A percentile compares a stretch with the other conserved stretches of the same genome.
These are phyloP conservation scores for Sporothrix mexicana DNA, from an alignment of 2,329 filamentous ascomycete genomes.

Conservation along the genomic window DNA sequence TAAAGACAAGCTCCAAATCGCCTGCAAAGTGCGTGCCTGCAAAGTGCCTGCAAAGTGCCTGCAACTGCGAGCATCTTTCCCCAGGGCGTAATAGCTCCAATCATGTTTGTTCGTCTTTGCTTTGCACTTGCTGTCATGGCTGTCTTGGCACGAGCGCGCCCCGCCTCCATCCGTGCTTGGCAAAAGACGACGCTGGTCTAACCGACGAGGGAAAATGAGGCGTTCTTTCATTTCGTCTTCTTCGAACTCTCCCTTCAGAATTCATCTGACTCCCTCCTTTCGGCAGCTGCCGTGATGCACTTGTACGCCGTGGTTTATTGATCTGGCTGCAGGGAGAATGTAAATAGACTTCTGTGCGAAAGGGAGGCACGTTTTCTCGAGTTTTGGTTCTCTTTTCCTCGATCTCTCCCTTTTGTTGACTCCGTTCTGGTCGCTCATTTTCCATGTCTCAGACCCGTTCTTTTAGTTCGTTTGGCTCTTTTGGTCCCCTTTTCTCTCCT, in stretches of 20 bases:
- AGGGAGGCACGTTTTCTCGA: neutral
- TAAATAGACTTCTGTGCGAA: neutral
- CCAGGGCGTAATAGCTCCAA: too few species aligned
- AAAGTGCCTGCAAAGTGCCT: too few species aligned
- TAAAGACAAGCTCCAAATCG: too few species aligned
- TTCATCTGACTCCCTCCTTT: neutral
- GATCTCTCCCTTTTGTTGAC: neutral
- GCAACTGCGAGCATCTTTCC: too few species aligned
- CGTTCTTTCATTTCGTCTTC: neutral
- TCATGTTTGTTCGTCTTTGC: too few species aligned
- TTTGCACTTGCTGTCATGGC: neutral
- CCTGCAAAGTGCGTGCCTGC: too few species aligned
- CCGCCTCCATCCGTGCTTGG: conserved; percentile 20
- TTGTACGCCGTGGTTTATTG: too few species aligned
- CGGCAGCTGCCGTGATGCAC: neutral
- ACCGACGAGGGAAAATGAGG: neutral
- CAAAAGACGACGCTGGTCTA: conserved; percentile 2
- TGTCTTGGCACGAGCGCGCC: neutral
- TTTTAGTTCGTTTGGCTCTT: too few species aligned
- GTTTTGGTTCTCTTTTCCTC: neutral
- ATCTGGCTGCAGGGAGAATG: neutral
- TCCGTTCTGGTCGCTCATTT: conserved; percentile 6
- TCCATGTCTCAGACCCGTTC: neutral
- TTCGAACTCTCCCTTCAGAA: neutral
- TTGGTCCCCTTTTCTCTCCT: neutral